Evolutionary conservation across 495 filamentous ascomycete genomes (phyloP), one percentile per base, ranked within the genome.

Genomic region (Trichoderma asperelloides): DNA sequence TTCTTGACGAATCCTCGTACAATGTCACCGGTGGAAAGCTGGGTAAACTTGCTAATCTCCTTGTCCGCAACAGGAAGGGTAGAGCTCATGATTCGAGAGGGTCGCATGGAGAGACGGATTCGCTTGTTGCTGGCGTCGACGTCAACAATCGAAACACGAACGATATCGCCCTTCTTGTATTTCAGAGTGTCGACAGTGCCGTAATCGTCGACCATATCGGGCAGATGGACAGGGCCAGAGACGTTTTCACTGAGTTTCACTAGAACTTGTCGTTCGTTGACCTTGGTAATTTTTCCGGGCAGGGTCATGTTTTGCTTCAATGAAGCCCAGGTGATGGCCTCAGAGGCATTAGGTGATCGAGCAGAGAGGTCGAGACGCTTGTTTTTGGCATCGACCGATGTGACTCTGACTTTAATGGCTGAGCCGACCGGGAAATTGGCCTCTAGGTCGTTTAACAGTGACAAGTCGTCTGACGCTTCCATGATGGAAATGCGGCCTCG

Each of bases 1-100:
- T 89, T 89, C 76, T 89, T 93, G 68, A 98, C 84, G 74, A 97
- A 97, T 18, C 95, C 95, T 47, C 95, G 87, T 23, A 95, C 79
- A 55, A 96, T 76, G 67, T 97, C 90, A 64, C 93, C 91, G 51
- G 85, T 82, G 66, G 89, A 89, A 55, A 98, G 70, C 69, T 96
- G 86, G 47, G 84, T 80, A 55, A 84, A 77, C 28, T 84, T 85
- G 16, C 81, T 79, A 70, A 97, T 84, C 72, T 97, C 91, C 23
- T 82, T 86, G 73, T 98, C 95, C 71, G 88, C 88, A 62, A 97
- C 86, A 4, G 90, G 86, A 1, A 95, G 77, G 5, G 91, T 89
- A 2, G 95, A 96, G 78, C 90, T 96, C 45, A 97, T 77, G 28
- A 96, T 89, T 65, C 88, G 89, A 5, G 93, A 97, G 1, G 93